Base-by-base conservation (phyloP, 2,329 filamentous ascomycete species). In the Talaromyces pinophilus region DNA sequence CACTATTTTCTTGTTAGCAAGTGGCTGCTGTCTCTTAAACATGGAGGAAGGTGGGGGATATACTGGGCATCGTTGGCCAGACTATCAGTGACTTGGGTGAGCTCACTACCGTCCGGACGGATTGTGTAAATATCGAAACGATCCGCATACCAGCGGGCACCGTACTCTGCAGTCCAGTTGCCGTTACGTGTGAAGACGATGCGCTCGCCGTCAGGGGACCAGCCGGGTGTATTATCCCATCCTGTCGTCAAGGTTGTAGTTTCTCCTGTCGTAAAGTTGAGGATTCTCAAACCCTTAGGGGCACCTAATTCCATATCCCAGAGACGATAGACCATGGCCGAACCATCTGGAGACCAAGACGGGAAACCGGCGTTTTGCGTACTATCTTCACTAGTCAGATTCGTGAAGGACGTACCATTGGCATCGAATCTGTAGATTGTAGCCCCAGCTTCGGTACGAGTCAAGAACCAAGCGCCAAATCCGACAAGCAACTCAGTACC, bases 401-500 rank as follows among this genome's bases (percentile, higher is more conserved):
- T 44, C n/a, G 42, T 44, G 42, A 44, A 44, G 17, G 42, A 44
- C 3, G 17, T 44, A 17, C 42, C 42, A 17, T 44, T 44, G 42
- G 42, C 42, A 44, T 19, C 42, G 17, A 44, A 44, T 44, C 42
- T 44, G 8, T 44, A 44, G 42, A 44, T 44, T 0, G 42, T 44
- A 19, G 42, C 42, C 2, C 42, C 42, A 44, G 42, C 42, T 19
- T 44, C 42, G 42, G 42, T 44, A 44, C 42, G 42, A 19, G 42
- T 33, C 38, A 42, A 30, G 19, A 52, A 62, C 42, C 60, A 62
- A 8, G n/a, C 42, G 6, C 79, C 79, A 1, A 81, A 67, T 13
- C 80, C 78, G 59, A 82, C 76, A 15, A 75, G 74, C 10, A 82
- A 68, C 76, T 75, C 77, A 17, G 75, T 67, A 2, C 76, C 77